Evolutionary conservation across 768 basidiomycete genomes (phyloP).

Genomic region (Cystofilobasidium capitatum): DNA sequence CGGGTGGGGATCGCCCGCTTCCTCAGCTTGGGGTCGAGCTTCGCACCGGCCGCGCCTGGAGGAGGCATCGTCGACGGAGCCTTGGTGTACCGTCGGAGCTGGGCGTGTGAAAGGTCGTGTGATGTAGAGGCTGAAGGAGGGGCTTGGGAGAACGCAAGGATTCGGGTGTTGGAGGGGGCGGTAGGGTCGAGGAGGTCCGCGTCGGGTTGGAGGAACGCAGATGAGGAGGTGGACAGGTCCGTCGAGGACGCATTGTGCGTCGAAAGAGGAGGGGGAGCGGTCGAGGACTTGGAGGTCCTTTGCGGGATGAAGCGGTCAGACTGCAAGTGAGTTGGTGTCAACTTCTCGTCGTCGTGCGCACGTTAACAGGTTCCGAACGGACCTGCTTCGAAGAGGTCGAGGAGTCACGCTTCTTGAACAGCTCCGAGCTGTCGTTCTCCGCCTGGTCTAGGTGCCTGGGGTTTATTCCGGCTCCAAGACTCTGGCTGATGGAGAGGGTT

Average conservation of each 20-base stretch:
- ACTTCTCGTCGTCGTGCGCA: too few relatives aligned
- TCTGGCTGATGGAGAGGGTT: constrained; percentile 21
- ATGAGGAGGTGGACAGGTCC: background rate
- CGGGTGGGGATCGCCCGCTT: constrained; percentile 72
- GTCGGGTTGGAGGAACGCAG: constrained; percentile 26
- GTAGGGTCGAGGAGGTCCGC: constrained; percentile 25
- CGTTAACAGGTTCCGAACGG: too few relatives aligned
- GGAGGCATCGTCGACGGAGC: constrained; percentile 56
- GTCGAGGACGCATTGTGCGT: background rate
- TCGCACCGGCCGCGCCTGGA: constrained; percentile 46
- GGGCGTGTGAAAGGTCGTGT: constrained; percentile 62
- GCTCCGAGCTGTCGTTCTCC: background rate
- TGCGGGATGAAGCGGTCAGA: constrained; percentile 27
- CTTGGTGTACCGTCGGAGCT: constrained; percentile 44
- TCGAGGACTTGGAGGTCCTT: constrained; percentile 11
- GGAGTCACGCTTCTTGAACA: background rate
- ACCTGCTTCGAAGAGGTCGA: background rate
- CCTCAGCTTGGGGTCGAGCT: constrained; percentile 41
- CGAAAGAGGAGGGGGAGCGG: constrained; percentile 10
- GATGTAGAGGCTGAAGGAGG: constrained; percentile 69
- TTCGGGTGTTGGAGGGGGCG: constrained; percentile 44
- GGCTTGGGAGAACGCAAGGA: constrained; percentile 74
- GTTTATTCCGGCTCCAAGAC: constrained; percentile 19
- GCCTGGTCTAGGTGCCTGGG: constrained; percentile 10
- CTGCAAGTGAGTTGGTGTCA: background rate